Base-by-base conservation (phyloP, 2,329 filamentous ascomycete genomes). In the Mycosphaerelloides madeirae region DNA sequence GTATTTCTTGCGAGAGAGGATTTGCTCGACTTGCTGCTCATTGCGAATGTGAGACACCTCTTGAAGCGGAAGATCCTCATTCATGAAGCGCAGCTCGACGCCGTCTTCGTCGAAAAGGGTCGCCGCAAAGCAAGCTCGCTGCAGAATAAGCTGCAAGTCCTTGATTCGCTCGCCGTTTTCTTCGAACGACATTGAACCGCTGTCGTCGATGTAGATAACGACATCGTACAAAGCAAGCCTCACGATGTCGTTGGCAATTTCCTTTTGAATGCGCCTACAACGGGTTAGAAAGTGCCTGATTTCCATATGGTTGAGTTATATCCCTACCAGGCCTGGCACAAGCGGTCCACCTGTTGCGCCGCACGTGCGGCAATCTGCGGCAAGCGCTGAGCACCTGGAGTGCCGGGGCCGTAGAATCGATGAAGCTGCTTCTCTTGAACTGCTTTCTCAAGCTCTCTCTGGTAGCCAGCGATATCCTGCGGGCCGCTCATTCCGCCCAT, bases 31-130 rank as follows among this genome's bases (percentile, higher is more conserved):
- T 56, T 84, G 78, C 38, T 73, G 69, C 45, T 78, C 75, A 41
- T 62, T 75, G 33, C 71, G 73, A 50, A 84, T 78, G 43, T 74
- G 69, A 54, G 83, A 77, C 28, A 71, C 61, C 33, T 68, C 61
- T 41, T 71, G 64, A n/a, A 60, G 58, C 64, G 74, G 56, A 15
- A 64, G 54, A 68, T 73, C 68, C 11, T 76, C 77, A 67, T 85
- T 85, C 81, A 85, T 84, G 71, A 84, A 85, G 35, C 81, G 80
- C 31, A 85, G 67, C 20, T 77, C 77, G 50, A 85, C 81, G 29
- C 81, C 82, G 56, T 85, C 81, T 28, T 79, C 71, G 52, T 85
- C 81, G 57, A 85, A 85, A n/a, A 84, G 73, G 2, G 80, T 80
- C 3, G 81, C 79, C 6, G 80, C 80, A 46, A 75, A 81, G 15